Evolutionary conservation across 2,329 filamentous ascomycete genomes (phyloP).

Genomic region (Aureobasidium uvarum): DNA sequence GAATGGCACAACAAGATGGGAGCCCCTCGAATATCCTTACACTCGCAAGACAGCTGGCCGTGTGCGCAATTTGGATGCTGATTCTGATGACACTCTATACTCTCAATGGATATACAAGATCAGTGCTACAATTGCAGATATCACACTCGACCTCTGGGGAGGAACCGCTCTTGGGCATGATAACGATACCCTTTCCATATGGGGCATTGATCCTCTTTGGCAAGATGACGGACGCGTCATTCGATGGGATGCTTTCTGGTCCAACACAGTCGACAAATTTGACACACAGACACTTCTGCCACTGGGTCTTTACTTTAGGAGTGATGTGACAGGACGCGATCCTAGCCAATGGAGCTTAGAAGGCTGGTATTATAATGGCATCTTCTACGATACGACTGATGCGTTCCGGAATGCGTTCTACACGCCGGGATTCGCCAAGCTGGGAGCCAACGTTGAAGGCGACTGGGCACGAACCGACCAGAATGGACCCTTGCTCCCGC

Average conservation of each 20-base stretch:
- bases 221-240: constrained; percentile 46
- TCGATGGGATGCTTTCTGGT: constrained; percentile 51
- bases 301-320: constrained; percentile 44
- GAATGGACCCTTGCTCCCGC: constrained; percentile 41
- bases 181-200: constrained; percentile 45
- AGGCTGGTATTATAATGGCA: constrained; percentile 56
- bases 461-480: constrained; percentile 49
- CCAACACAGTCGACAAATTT: constrained; percentile 41
- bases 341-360: constrained; percentile 52
- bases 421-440: constrained; percentile 48
- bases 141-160: constrained; percentile 48
- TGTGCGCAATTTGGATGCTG: constrained; percentile 45
- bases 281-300: constrained; percentile 49
- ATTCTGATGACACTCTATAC: constrained; percentile 36
- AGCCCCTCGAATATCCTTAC: constrained; percentile 46
- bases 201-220: constrained; percentile 47
- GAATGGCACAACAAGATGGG: constrained; percentile 42
- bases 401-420: constrained; percentile 49
- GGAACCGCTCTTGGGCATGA: constrained; percentile 42
- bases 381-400: constrained; percentile 52
- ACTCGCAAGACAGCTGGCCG: constrained; percentile 43
- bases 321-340: constrained; percentile 53
- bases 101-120: constrained; percentile 42
- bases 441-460: constrained; percentile 51
- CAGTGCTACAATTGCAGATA: constrained; percentile 38